Percentiles rank a stretch among this genome's conserved stretches.
These are phyloP conservation scores for Lactifluus volemus DNA, from an alignment of 768 basidiomycete species.

Conservation along the genomic window DNA sequence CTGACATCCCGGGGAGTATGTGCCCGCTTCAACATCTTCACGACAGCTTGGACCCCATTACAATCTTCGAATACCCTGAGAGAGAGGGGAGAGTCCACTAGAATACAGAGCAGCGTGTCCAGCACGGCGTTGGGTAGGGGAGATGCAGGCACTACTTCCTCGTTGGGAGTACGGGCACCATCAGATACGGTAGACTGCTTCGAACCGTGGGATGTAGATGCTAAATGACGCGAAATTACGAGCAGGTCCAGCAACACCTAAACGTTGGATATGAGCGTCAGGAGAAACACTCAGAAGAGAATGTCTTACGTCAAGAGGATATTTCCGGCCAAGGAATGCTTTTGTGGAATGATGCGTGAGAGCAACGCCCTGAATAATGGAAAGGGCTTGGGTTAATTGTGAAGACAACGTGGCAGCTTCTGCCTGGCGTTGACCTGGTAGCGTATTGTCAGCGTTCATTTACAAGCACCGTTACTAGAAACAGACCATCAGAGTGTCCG, in stretches of 20 bases:
- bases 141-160: constrained; percentile 2
- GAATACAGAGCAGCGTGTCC: constrained; percentile 77
- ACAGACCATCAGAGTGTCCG: constrained; percentile 36
- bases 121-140: constrained; percentile 47
- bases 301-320: constrained; percentile 53
- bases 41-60: constrained; percentile 71
- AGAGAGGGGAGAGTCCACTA: constrained; percentile 78
- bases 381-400: constrained; percentile 52
- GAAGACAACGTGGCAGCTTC: constrained; percentile 41
- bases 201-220: constrained; percentile 15
- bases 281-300: neutral
- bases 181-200: constrained; percentile 24
- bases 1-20: constrained; percentile 82
- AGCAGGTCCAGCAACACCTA: constrained; percentile 70
- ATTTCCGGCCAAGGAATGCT: constrained; percentile 54
- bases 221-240: constrained; percentile 56
- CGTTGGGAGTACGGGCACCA: constrained; percentile 18
- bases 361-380: constrained; percentile 67
- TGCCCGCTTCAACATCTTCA: constrained; percentile 81
- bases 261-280: neutral
- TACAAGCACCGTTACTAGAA: neutral
- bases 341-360: constrained; percentile 66
- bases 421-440: constrained; percentile 28
- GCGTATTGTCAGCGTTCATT: constrained; percentile 2
- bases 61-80: constrained; percentile 71